phyloP scores from a whole-genome alignment of 306 rosid genomes.

The Prunus davidiana region DNA sequence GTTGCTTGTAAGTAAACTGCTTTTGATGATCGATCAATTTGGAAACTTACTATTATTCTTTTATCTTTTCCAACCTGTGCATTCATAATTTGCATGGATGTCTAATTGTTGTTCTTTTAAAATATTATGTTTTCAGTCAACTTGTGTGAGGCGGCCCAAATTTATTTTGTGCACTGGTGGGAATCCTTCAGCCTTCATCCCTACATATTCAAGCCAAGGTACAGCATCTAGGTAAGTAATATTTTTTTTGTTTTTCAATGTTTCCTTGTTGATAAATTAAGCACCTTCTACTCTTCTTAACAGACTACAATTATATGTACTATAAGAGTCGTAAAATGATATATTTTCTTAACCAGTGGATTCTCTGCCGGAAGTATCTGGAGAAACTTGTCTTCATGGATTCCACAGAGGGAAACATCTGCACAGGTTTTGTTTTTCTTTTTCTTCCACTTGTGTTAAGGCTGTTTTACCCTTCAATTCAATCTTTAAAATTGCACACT shows the following conservation, averaged over 20 bases:
- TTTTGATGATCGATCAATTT: constrained; percentile 16
- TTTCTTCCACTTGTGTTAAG: background rate
- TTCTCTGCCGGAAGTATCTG: constrained; percentile 65
- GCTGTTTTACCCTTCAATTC: background rate
- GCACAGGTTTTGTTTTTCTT: constrained; percentile 47
- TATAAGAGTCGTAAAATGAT: constrained; percentile 16
- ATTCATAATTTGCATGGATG: background rate
- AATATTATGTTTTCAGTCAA: constrained; percentile 50
- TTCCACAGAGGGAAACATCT: constrained; percentile 75
- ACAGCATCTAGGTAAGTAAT: constrained; percentile 53
- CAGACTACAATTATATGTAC: background rate
- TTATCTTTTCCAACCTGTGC: background rate
- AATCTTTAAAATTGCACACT: background rate
- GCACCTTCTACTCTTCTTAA: background rate
- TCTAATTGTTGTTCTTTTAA: background rate
- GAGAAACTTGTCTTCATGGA: constrained; percentile 81
- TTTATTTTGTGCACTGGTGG: constrained; percentile 96
- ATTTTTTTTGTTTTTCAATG: background rate
- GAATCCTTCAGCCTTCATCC: constrained; percentile 65
- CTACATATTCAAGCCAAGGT: constrained; percentile 73
- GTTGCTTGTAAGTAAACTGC: constrained; percentile 68
- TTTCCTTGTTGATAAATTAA: background rate
- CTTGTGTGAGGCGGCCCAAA: constrained; percentile 89
- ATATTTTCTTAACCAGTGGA: constrained; percentile 57
- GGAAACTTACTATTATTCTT: background rate